Conservation (phyloP, 176 grass and related monocot species). For the Oryza longistaminata region DNA sequence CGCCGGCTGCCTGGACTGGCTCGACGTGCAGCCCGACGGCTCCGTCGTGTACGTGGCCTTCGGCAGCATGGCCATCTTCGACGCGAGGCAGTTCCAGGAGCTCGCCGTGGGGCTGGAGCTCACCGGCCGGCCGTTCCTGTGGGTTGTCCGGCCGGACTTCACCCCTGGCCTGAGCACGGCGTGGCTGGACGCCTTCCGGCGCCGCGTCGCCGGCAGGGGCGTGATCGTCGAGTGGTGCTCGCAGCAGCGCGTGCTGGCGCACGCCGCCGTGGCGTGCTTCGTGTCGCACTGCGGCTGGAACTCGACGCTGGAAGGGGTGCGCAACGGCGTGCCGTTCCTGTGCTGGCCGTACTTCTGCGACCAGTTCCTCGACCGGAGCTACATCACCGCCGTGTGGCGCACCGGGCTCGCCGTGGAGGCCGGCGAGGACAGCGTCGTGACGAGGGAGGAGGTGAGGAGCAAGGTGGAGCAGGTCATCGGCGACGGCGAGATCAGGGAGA, state of each 20-base stretch:
- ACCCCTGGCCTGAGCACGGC: slow-evolving; percentile 2
- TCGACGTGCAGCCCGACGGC: slow-evolving; percentile 40
- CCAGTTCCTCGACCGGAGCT: slow-evolving; percentile 48
- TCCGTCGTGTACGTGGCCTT: slow-evolving; percentile 77
- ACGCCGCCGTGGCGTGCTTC: slow-evolving; percentile 43
- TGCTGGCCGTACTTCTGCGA: slow-evolving; percentile 62
- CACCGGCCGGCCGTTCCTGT: slow-evolving; percentile 42
- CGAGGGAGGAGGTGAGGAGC: slow-evolving; percentile 45
- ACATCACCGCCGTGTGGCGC: slow-evolving; percentile 45
- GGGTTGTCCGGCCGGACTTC: slow-evolving; percentile 58
- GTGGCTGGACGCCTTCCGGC: slow-evolving; percentile 45
- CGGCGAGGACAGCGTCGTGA: slow-evolving; percentile 38
- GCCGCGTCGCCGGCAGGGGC: slow-evolving; percentile 33
- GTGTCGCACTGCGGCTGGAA: slow-evolving; percentile 68
- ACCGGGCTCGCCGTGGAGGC: slow-evolving; percentile 46
- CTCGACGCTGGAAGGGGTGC: slow-evolving; percentile 42
- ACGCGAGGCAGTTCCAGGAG: slow-evolving; percentile 49
- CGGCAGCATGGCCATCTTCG: slow-evolving; percentile 62
- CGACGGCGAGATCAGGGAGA: slow-evolving; percentile 31
- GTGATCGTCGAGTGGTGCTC: slow-evolving; percentile 57
- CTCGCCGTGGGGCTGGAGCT: slow-evolving; percentile 55
- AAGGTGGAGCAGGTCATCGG: slow-evolving; percentile 33
- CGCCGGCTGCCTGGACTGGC: slow-evolving; percentile 45
- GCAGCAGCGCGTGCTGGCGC: slow-evolving; percentile 50
- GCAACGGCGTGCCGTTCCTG: slow-evolving; percentile 43